phyloP scores from a whole-genome alignment of 2,329 filamentous ascomycete species.

The Talaromyces sp. region DNA sequence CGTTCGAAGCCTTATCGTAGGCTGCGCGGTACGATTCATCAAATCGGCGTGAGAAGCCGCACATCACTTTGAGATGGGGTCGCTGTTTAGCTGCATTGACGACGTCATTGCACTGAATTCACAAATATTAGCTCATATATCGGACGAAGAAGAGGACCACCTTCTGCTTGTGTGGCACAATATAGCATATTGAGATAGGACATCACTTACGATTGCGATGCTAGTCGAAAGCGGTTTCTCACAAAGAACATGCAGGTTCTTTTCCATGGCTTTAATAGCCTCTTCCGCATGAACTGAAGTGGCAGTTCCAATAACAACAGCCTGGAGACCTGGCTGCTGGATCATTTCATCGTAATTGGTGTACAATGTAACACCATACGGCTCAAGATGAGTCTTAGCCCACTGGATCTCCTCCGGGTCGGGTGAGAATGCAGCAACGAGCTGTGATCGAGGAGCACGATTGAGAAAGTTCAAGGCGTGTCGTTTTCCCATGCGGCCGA shows the following conservation, averaged over 20 bases:
- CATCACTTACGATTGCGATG: constrained; percentile 48
- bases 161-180: neutral
- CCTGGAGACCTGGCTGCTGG: constrained; percentile 49
- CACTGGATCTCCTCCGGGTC: constrained; percentile 44
- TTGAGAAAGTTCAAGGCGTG: constrained; percentile 47
- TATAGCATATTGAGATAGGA: neutral
- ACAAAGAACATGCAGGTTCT: constrained; percentile 52
- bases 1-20: constrained; percentile 45
- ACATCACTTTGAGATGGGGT: constrained; percentile 61
- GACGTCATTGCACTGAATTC: neutral
- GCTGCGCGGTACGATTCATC: constrained; percentile 62
- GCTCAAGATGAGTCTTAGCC: constrained; percentile 47
- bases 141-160: neutral
- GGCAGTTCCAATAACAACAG: constrained; percentile 51
- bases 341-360: constrained; percentile 54
- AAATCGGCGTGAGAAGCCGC: constrained; percentile 62
- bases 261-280: constrained; percentile 52
- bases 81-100: constrained; percentile 44
- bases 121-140: neutral
- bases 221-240: constrained; percentile 52
- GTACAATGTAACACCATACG: constrained; percentile 50
- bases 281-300: constrained; percentile 54
- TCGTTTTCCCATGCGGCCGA: constrained; percentile 48
- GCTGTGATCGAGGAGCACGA: constrained; percentile 43
- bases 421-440: constrained; percentile 46